Conservation (phyloP, 1,284 basidiomycete species). For the Coniferiporia sulphurascens region DNA sequence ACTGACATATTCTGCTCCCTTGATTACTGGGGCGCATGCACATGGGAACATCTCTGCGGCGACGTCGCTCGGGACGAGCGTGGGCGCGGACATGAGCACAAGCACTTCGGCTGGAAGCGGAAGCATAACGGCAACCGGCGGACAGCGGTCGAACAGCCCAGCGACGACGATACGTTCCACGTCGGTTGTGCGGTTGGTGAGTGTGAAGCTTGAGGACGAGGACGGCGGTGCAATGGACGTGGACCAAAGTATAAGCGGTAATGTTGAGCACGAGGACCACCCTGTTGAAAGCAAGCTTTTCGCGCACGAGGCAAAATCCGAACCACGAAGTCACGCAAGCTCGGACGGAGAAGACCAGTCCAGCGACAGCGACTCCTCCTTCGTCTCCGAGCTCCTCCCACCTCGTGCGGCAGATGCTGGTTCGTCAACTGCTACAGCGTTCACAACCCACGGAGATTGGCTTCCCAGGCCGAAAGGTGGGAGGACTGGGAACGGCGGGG, state of each 20-base stretch:
- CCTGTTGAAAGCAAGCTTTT: not conserved
- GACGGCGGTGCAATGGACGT: not conserved
- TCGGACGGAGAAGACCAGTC: not conserved
- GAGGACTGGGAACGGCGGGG: not conserved
- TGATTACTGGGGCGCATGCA: not conserved
- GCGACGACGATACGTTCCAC: constrained; percentile 3
- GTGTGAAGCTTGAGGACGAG: constrained; percentile 10
- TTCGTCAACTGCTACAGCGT: not conserved
- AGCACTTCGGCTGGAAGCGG: not conserved
- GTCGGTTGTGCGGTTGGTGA: not conserved
- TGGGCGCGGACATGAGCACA: not conserved
- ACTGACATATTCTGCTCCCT: not conserved
- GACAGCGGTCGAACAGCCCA: constrained; percentile 1
- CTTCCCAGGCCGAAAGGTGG: not conserved
- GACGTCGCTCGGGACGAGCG: not conserved
- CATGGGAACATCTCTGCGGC: constrained; percentile 6
- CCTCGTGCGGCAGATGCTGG: not conserved
- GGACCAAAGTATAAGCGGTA: not conserved
- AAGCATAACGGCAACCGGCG: not conserved
- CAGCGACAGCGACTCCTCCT: constrained; percentile 1
- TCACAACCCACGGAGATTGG: not conserved
- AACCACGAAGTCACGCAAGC: not conserved
- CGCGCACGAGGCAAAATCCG: not conserved
- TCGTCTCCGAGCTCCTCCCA: constrained; percentile 1
- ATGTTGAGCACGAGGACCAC: not conserved